Percentiles rank a stretch among this genome's conserved stretches.
phyloP scores from a whole-genome alignment of 257 asterid genomes.

The Coffea canephora region DNA sequence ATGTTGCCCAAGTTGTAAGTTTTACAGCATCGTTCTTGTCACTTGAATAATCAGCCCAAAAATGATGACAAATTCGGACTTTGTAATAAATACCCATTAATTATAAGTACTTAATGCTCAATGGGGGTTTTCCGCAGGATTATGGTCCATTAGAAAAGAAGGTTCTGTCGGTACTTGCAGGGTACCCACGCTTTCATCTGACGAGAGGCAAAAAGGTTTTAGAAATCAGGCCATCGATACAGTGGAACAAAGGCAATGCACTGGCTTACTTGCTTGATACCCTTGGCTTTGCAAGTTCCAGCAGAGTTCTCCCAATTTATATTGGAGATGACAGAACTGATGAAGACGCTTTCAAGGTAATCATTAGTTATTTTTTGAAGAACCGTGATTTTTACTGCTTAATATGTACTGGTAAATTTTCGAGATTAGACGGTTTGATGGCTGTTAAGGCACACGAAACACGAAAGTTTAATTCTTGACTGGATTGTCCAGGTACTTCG shows the following conservation, averaged over 20 bases:
- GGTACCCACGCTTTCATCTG: conserved; percentile 46
- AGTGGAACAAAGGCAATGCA: conserved; percentile 88
- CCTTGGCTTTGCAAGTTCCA: conserved; percentile 46
- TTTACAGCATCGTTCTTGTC: background rate
- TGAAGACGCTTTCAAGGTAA: conserved; percentile 87
- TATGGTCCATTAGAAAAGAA: conserved; percentile 48
- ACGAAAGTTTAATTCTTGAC: background rate
- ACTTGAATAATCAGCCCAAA: background rate
- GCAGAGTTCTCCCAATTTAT: conserved; percentile 55
- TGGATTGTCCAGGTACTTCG: conserved; percentile 44
- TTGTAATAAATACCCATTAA: no score
- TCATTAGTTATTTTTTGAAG: background rate
- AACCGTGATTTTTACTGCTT: background rate
- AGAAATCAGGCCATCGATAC: conserved; percentile 76
- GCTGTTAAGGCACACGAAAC: background rate
- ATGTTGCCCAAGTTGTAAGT: conserved; percentile 58
- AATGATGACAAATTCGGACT: background rate
- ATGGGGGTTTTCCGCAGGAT: conserved; percentile 37
- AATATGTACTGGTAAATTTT: background rate
- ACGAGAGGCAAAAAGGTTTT: conserved; percentile 75
- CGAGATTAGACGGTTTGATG: background rate
- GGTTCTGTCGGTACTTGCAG: conserved; percentile 31
- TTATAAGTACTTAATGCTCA: background rate
- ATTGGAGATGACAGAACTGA: conserved; percentile 83
- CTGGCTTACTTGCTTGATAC: conserved; percentile 56